Conservation (phyloP, 1,284 basidiomycete species). For the Leucoagaricus sp. region DNA sequence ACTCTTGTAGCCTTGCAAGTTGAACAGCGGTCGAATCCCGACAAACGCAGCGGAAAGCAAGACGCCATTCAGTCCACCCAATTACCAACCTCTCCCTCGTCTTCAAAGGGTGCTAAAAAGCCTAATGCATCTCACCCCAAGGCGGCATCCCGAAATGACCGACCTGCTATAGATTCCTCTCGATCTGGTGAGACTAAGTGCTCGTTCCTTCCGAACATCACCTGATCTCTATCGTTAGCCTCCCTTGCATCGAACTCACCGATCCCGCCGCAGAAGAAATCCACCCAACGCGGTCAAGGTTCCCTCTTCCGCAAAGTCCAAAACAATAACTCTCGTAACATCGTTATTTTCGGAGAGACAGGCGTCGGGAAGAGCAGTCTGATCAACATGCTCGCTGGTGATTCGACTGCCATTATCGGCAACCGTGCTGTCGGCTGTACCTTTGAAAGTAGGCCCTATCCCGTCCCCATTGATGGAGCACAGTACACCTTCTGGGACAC, state of each 20-base stretch:
- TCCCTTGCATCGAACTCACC: neutral
- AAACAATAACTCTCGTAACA: neutral
- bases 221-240: neutral
- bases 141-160: too few species aligned
- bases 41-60: too few species aligned
- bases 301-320: neutral
- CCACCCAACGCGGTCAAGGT: neutral
- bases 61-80: too few species aligned
- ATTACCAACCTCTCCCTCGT: too few species aligned
- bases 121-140: too few species aligned
- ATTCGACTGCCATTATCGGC: conserved; percentile 19
- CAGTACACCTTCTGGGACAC: conserved; percentile 21
- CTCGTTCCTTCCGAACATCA: too few species aligned
- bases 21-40: too few species aligned
- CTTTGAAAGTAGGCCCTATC: conserved; percentile 20
- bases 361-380: conserved; percentile 34
- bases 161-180: too few species aligned
- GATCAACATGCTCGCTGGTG: conserved; percentile 29
- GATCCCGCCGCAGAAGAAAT: neutral
- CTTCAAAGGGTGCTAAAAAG: too few species aligned
- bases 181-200: too few species aligned
- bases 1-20: too few species aligned
- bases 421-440: conserved; percentile 26
- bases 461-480: conserved; percentile 19
- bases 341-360: conserved; percentile 33